Base-by-base conservation (phyloP, 2,329 filamentous ascomycete species). In the Onygenales sp. region DNA sequence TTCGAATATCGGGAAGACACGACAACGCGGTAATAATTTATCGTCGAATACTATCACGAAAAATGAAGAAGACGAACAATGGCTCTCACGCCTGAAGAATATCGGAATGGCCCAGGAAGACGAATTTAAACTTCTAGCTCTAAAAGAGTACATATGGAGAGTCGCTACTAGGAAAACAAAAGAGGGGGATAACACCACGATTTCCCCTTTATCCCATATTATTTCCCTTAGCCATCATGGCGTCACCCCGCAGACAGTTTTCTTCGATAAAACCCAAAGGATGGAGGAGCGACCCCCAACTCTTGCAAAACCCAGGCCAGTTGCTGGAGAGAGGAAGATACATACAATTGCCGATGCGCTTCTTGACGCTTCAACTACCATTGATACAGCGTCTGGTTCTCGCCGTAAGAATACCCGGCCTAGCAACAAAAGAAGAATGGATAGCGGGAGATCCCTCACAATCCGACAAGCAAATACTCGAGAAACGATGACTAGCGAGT, bases 51-150 rank as follows among this genome's bases (percentile, higher is more conserved):
- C 81, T 59, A 73, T 87, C 3, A 72, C 80, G 0, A 91, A 84
- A 64, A 95, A 91, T 59, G 90, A 95, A 7, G 92, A 97, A 67
- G 93, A 98, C 64, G 90, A 96, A 57, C 83, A 90, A 60, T 97
- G 93, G 91, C 74, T 98, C n/a, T 77, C 81, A 11, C 86, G 89
- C 58, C 72, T 98, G 47, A 82, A 87, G 49, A 95, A 88, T 58
- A 82, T 95, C 42, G 93, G 93, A 0, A 82, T 98, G 74, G 75
- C 78, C 1, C 65, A 77, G 1, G 91, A 96, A 44, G 92, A 98
- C 60, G 93, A 98, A 59, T 82, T 87, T 64, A 97, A 98, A 67
- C 73, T 98, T 2, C 74, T 97, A 37, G 87, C 85, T 4, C 75
- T 98, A 9, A 79, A 88, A 54, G 91, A 96, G 64, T 97, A 95